Conservation (phyloP, 2,329 filamentous ascomycete genomes). For the Botrytis cinerea region DNA sequence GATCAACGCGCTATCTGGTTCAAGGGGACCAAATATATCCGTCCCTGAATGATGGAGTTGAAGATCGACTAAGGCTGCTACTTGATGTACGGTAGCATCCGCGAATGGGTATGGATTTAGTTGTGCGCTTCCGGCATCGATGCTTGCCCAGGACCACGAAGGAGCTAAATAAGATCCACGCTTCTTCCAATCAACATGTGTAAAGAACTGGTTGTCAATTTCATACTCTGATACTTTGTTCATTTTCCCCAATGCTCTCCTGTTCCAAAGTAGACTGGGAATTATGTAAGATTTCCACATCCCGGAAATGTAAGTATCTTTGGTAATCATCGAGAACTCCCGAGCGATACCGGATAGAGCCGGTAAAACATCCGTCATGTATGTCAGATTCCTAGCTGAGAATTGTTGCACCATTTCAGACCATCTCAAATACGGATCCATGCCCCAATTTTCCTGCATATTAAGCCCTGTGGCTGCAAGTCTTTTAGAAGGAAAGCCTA, state of each 20-base stretch:
- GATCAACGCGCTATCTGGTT: constrained; percentile 11
- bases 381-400: constrained; percentile 22
- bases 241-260: constrained; percentile 2
- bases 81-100: constrained; percentile 15
- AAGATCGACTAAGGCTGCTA: constrained; percentile 22
- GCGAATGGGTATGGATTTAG: constrained; percentile 11
- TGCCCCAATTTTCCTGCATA: constrained; percentile 18
- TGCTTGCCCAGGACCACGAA: constrained; percentile 29
- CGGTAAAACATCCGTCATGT: constrained; percentile 23
- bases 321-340: constrained; percentile 25
- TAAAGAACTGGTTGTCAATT: constrained; percentile 3
- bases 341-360: constrained; percentile 24
- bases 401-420: constrained; percentile 24
- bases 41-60: constrained; percentile 7
- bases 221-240: constrained; percentile 1
- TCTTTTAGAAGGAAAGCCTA: constrained; percentile 16
- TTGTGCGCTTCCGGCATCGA: constrained; percentile 25
- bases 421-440: constrained; percentile 27
- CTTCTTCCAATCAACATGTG: constrained; percentile 24
- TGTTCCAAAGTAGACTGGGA: constrained; percentile 21
- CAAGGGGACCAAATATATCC: constrained; percentile 19
- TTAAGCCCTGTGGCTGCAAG: background rate
- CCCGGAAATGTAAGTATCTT: constrained; percentile 25
- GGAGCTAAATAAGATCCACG: constrained; percentile 23
- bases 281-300: constrained; percentile 26